A percentile compares a stretch with the other conserved stretches of the same genome.
Evolutionary conservation across 805 yeast genomes (phyloP).

Genomic region (Ogataea minuta): DNA sequence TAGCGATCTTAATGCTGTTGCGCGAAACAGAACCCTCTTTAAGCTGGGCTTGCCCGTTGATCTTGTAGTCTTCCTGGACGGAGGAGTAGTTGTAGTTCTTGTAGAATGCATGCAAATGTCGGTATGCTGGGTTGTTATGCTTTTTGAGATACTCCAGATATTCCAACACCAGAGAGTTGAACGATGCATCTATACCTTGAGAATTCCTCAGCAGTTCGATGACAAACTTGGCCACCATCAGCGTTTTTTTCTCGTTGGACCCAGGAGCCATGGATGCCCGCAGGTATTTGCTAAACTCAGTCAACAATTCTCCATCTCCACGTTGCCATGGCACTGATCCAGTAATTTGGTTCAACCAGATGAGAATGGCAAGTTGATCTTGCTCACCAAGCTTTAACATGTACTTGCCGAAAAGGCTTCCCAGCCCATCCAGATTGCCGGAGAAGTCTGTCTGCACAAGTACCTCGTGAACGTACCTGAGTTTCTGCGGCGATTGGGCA

Average conservation of each 20-base stretch:
- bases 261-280: slow-evolving; percentile 1
- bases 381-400: slow-evolving; percentile 8
- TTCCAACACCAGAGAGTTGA: slow-evolving; percentile 17
- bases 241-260: slow-evolving; percentile 15
- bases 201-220: slow-evolving; percentile 19
- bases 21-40: slow-evolving; percentile 12
- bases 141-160: slow-evolving; percentile 17
- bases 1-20: slow-evolving; percentile 22
- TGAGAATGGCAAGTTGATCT: slow-evolving; percentile 27
- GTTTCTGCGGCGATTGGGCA: slow-evolving; percentile 20
- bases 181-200: slow-evolving; percentile 15
- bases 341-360: slow-evolving; percentile 28
- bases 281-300: slow-evolving; percentile 18
- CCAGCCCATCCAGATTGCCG: slow-evolving; percentile 26
- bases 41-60: slow-evolving; percentile 3
- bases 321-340: slow-evolving; percentile 26
- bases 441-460: slow-evolving; percentile 28
- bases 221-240: slow-evolving; percentile 26
- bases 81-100: slow-evolving; percentile 18
- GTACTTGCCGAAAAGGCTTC: slow-evolving; percentile 21
- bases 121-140: slow-evolving; percentile 17
- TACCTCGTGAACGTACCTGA: slow-evolving; percentile 30
- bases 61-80: slow-evolving; percentile 21
- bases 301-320: slow-evolving; percentile 15
- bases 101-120: slow-evolving; percentile 17